Conservation (phyloP, 805 yeast species). For the Candida boidinii region DNA sequence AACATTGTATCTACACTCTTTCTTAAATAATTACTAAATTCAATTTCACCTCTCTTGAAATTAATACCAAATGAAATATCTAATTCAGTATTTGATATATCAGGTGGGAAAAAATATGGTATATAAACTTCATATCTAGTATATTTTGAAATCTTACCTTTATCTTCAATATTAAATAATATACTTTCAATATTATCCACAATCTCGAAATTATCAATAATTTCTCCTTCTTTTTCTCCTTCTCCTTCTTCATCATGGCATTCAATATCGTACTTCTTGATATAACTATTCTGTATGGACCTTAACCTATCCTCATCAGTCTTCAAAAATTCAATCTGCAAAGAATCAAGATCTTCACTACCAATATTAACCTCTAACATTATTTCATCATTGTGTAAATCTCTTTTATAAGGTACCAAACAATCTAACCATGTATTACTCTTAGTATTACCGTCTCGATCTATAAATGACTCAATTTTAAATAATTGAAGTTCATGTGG, state of each 20-base stretch:
- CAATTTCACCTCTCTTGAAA: slow-evolving; percentile 13
- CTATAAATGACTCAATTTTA: slow-evolving; percentile 11
- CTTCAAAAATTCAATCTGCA: slow-evolving; percentile 14
- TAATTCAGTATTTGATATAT: slow-evolving; percentile 22
- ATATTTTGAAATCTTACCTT: slow-evolving; percentile 3
- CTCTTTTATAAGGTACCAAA: slow-evolving; percentile 14
- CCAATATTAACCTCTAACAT: slow-evolving; percentile 14
- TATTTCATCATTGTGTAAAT: slow-evolving; percentile 20
- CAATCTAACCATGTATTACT: slow-evolving; percentile 14
- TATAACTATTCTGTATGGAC: too few relatives aligned
- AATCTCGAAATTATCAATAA: too few relatives aligned
- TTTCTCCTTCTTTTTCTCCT: too few relatives aligned
- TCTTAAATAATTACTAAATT: slow-evolving; percentile 9
- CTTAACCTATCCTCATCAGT: slow-evolving; percentile 21
- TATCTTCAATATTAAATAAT: slow-evolving; percentile 6
- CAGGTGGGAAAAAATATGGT: slow-evolving; percentile 27
- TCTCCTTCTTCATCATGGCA: too few relatives aligned
- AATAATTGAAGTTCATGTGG: slow-evolving; percentile 1
- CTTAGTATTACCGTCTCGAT: slow-evolving; percentile 1
- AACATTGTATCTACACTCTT: slow-evolving; percentile 42
- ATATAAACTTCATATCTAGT: slow-evolving; percentile 10
- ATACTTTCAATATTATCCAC: too few relatives aligned
- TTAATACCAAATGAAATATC: slow-evolving; percentile 12
- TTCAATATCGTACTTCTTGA: too few relatives aligned
- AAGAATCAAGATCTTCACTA: slow-evolving; percentile 7